Percentiles rank a stretch among this genome's conserved stretches.
phyloP scores from a whole-genome alignment of 768 basidiomycete genomes.

The Boletus rubescentipes region DNA sequence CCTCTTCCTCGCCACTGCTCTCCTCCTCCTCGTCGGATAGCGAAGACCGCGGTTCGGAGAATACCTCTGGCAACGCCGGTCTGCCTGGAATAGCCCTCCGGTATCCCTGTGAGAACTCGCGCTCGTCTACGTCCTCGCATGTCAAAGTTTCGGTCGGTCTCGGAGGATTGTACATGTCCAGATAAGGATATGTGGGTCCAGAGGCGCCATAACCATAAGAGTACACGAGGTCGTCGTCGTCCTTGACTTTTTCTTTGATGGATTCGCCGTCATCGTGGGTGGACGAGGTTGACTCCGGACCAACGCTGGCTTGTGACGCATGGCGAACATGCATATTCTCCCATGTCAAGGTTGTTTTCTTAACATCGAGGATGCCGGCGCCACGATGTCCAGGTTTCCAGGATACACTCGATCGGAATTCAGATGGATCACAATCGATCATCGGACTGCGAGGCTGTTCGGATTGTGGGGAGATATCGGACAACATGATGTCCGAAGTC shows the following conservation, averaged over 20 bases:
- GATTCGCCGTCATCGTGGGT: conserved; percentile 16
- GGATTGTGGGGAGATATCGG: conserved; percentile 1
- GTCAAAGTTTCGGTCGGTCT: conserved; percentile 1
- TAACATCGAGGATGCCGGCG: conserved; percentile 1
- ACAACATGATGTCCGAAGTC: conserved; percentile 1
- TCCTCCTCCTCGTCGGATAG: conserved; percentile 7
- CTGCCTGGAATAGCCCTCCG: background rate
- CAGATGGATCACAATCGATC: conserved; percentile 13
- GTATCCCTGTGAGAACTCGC: background rate
- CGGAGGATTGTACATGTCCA: conserved; percentile 31
- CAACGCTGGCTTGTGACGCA: conserved; percentile 2
- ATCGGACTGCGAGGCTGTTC: conserved; percentile 8
- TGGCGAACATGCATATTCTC: conserved; percentile 9
- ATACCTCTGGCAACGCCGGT: conserved; percentile 5
- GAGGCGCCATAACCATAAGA: conserved; percentile 31
- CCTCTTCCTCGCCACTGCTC: conserved; percentile 27
- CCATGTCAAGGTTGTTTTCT: conserved; percentile 3
- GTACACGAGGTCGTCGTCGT: conserved; percentile 10
- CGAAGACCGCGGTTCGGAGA: conserved; percentile 18
- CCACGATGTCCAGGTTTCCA: conserved; percentile 22
- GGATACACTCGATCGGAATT: conserved; percentile 18
- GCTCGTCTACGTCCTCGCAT: conserved; percentile 4
- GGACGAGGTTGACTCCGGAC: conserved; percentile 3
- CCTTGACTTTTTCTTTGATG: conserved; percentile 1
- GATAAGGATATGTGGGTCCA: conserved; percentile 29